Evolutionary conservation across 2,329 filamentous ascomycete genomes (phyloP), one percentile per base, ranked within the genome.

Genomic region (Harringtonia lauricola): DNA sequence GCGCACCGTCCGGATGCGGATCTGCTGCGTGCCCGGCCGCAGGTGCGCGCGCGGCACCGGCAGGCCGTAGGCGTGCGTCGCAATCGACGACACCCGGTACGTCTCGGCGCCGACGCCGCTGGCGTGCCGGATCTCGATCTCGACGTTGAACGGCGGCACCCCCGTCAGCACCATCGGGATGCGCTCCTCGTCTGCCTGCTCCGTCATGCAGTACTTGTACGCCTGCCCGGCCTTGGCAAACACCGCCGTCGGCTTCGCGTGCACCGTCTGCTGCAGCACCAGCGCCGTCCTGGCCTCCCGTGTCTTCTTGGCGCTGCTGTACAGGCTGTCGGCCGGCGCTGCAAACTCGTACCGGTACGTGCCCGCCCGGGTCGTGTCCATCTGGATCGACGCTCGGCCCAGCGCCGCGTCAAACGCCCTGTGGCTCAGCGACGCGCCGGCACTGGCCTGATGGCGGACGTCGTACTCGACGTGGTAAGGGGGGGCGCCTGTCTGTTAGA

Each of bases 171-270:
- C 81, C 47, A 98, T 83, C 0, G 90, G 89, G 43, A 98, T 95
- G 34, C 77, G 79, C 56, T 98, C 89, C 55, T 94, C 86, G 28
- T 81, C 78, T 43, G 79, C 78, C 41, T 83, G 76, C 54, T 95
- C 86, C 39, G 88, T 81, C 59, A 88, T 83, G 65, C 92, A 98
- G 63, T 90, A 95, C 59, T 92, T 94, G 70, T 95, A 95, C 1
- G 86, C 89, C 61, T 92, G 92, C 15, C 89, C 89, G 3, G 89
- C 86, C 52, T 86, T 86, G 46, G 75, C 72, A 57, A 98, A 98
- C 6, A 74, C 71, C 4, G 89, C 92, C 3, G 81, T 78, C 1
- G 92, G 92, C 46, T 83, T 84, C 14, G 86, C 74, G 55, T 95
- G 83, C 40, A 98, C 87, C 21, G 74, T 82, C 61, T 98, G 92